Base-by-base conservation (phyloP, 164 flowering plant species). In the Protea cynaroides region DNA sequence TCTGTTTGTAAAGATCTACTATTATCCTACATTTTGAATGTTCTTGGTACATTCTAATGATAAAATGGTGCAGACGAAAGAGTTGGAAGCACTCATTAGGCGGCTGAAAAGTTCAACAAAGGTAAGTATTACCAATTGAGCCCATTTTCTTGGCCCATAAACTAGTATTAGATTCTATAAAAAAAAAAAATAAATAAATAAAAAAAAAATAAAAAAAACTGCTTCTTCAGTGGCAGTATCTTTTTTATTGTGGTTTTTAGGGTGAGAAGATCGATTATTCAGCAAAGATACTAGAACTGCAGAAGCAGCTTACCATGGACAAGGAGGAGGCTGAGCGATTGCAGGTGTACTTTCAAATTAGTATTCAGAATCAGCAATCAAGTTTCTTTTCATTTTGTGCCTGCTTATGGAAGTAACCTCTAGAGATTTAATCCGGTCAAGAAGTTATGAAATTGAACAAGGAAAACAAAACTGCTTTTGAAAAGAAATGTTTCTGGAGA, bases 221-320 rank as follows among this genome's bases (percentile, higher is more conserved):
- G 17, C 11, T n/a, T 12, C 29, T 52, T 17, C 23, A 14, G 38
- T 22, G 51, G 1, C 19, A 29, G 34, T 29, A 29, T 66, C 22
- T 40, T 50, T 23, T 59, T 21, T 19, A 24, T 17, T 73, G 37
- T 68, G 62, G 44, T 46, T 51, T n/a, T 61, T 61, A 94, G 99
- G 94, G 85, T 53, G 96, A 89, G 59, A 86, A 89, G 69, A 80
- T 65, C 21, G 99, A 94, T 69, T 89, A 80, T 65, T 82, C 97
- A 15, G 54, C 77, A 13, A 94, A 92, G 81, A 94, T 94, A 74
- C 96, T 80, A 74, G 99, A 94, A 70, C 69, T 94, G 80, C 93
- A 89, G 66, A 91, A 84, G 82, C 99, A 94, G 74, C 96, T 94
- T 67, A 59, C 87, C 40, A 84, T 94, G 90, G 97, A 94, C 72